These are phyloP conservation scores for Mycosphaerella sp. DNA, from an alignment of 2,329 filamentous ascomycete genomes.

Conservation along the genomic window DNA sequence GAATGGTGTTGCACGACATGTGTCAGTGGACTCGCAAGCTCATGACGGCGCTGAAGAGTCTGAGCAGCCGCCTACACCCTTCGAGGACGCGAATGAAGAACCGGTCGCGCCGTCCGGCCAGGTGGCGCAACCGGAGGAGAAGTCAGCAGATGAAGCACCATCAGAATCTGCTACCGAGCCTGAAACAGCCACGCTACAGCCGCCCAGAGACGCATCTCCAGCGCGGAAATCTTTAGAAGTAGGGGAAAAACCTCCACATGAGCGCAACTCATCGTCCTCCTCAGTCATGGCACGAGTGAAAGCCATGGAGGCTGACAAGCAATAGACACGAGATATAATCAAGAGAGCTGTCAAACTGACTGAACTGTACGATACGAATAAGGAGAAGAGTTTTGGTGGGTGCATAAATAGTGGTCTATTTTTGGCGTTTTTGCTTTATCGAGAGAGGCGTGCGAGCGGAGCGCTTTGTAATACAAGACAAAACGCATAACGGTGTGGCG, in stretches of 20 bases:
- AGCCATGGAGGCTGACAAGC: constrained; percentile 19
- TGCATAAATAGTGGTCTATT: neutral
- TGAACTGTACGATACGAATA: neutral
- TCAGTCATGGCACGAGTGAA: constrained; percentile 21
- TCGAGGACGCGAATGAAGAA: constrained; percentile 21
- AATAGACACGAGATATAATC: neutral
- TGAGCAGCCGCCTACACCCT: constrained; percentile 15
- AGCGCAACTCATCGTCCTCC: constrained; percentile 21
- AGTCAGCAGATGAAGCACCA: neutral
- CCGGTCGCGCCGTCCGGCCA: constrained; percentile 1
- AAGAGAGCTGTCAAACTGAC: neutral
- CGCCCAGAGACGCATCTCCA: constrained; percentile 1
- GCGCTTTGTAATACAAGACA: neutral
- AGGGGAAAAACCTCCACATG: constrained; percentile 8
- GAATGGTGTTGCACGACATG: neutral
- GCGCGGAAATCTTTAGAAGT: constrained; percentile 11
- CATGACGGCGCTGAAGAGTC: constrained; percentile 9
- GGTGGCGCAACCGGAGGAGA: neutral
- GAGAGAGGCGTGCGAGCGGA: neutral
- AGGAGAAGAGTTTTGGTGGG: neutral
- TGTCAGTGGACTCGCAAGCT: constrained; percentile 7
- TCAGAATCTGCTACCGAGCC: neutral
- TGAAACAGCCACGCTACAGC: neutral
- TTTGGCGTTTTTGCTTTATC: neutral
- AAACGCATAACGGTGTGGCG: neutral